Percentiles rank a stretch among this genome's conserved stretches.
phyloP scores from a whole-genome alignment of 331 rosid species.

The Prunus yedoensis region DNA sequence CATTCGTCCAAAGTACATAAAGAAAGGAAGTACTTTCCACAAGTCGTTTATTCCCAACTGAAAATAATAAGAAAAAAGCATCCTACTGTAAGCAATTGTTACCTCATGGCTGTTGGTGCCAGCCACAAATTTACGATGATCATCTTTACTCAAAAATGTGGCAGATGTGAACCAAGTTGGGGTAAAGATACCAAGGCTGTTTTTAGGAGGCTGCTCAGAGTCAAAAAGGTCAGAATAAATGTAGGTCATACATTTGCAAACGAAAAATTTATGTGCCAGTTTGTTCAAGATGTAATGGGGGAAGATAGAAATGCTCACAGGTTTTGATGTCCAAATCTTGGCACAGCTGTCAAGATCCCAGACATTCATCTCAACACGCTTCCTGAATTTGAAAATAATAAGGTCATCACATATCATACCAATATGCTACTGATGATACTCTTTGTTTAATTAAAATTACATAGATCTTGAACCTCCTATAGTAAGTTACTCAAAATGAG shows the following conservation, averaged over 20 bases:
- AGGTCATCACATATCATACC: constrained; percentile 6
- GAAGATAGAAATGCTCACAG: constrained; percentile 51
- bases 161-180: constrained; percentile 93
- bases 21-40: not conserved
- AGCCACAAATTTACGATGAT: constrained; percentile 83
- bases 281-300: not conserved
- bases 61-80: not conserved
- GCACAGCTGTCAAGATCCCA: constrained; percentile 73
- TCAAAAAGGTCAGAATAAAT: constrained; percentile 16
- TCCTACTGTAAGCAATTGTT: constrained; percentile 12
- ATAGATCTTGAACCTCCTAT: constrained; percentile 12
- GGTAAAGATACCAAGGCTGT: constrained; percentile 85
- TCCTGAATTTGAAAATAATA: constrained; percentile 47
- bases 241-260: constrained; percentile 9
- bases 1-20: not conserved
- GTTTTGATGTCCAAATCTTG: constrained; percentile 80
- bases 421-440: constrained; percentile 7
- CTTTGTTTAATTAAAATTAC: constrained; percentile 14
- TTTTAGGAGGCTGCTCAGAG: constrained; percentile 70
- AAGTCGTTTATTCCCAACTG: not conserved
- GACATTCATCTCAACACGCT: constrained; percentile 75
- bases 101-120: constrained; percentile 93
- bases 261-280: not conserved
- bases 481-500: not conserved
- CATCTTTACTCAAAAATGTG: constrained; percentile 68